A percentile compares a stretch with the other conserved stretches of the same genome.
Conservation (phyloP, 2,329 filamentous ascomycete species). For the Nigrospora osmanthi region DNA sequence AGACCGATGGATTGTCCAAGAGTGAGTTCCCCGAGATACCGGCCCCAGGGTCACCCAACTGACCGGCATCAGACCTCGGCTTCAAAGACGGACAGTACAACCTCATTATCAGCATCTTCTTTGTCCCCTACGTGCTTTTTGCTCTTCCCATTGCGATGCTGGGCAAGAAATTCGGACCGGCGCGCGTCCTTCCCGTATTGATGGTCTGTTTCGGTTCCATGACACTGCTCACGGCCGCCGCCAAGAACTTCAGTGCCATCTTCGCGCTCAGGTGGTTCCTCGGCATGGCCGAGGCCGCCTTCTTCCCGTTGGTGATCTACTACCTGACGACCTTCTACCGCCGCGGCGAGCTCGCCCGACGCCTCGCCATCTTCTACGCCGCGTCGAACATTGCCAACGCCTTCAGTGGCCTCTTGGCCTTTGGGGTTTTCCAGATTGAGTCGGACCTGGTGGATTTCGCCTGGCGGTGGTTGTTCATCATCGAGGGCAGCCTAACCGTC, state of each 20-base stretch:
- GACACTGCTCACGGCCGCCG: slow-evolving; percentile 50
- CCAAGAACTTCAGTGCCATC: slow-evolving; percentile 55
- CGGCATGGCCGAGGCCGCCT: slow-evolving; percentile 59
- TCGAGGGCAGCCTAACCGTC: slow-evolving; percentile 48
- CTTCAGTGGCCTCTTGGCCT: slow-evolving; percentile 39
- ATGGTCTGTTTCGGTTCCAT: slow-evolving; percentile 63
- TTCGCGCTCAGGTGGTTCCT: slow-evolving; percentile 64
- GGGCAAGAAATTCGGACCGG: slow-evolving; percentile 60
- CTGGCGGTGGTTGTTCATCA: slow-evolving; percentile 42
- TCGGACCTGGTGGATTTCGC: slow-evolving; percentile 19
- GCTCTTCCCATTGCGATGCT: slow-evolving; percentile 58
- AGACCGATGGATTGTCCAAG: slow-evolving; percentile 42
- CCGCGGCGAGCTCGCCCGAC: slow-evolving; percentile 60
- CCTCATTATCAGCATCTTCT: slow-evolving; percentile 62
- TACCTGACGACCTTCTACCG: slow-evolving; percentile 60
- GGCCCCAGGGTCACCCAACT: too few species aligned
- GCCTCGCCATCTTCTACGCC: slow-evolving; percentile 68
- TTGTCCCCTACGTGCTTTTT: slow-evolving; percentile 64
- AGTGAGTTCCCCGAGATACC: not conserved
- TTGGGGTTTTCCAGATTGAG: slow-evolving; percentile 39
- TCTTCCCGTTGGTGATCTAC: slow-evolving; percentile 59
- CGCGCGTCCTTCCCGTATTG: slow-evolving; percentile 51
- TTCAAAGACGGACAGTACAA: slow-evolving; percentile 62
- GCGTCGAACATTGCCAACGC: slow-evolving; percentile 64
- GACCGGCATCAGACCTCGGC: slow-evolving; percentile 34